Evolutionary conservation across 441 rosid genomes (phyloP).

Genomic region (Euphorbia celastroides): DNA sequence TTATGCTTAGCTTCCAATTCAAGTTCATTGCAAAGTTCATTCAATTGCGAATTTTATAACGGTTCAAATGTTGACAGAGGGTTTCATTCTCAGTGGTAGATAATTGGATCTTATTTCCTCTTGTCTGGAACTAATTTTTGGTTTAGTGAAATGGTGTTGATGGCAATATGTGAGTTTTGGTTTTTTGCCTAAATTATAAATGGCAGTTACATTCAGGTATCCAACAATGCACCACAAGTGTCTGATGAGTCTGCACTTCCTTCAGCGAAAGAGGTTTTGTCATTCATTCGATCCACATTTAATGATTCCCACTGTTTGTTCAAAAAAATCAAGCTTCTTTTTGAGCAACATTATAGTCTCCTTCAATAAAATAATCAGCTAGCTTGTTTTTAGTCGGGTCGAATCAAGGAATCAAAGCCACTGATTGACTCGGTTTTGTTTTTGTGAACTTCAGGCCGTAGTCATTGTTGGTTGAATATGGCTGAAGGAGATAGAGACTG

Average conservation of each 20-base stretch:
- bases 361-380: not conserved
- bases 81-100: constrained; percentile 38
- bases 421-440: not conserved
- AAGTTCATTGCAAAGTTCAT: constrained; percentile 19
- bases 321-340: not conserved
- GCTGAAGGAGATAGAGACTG: constrained; percentile 28
- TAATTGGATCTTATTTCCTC: not conserved
- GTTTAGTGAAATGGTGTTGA: not conserved
- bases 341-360: not conserved
- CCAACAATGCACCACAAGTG: constrained; percentile 41
- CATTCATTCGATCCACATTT: constrained; percentile 44
- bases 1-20: constrained; percentile 17
- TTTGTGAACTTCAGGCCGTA: constrained; percentile 40
- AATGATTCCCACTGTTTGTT: constrained; percentile 52
- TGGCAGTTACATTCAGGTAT: constrained; percentile 55
- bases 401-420: not conserved
- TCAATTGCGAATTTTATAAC: constrained; percentile 13
- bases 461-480: constrained; percentile 76
- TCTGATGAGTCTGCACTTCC: constrained; percentile 31
- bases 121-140: not conserved
- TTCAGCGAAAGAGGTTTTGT: constrained; percentile 31
- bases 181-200: constrained; percentile 33
- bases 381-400: not conserved
- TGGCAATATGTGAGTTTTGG: not conserved
- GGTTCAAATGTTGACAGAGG: constrained; percentile 17